A percentile compares a stretch with the other conserved stretches of the same genome.
phyloP scores from a whole-genome alignment of 2,329 filamentous ascomycete genomes.

The Fonsecaea pedrosoi region DNA sequence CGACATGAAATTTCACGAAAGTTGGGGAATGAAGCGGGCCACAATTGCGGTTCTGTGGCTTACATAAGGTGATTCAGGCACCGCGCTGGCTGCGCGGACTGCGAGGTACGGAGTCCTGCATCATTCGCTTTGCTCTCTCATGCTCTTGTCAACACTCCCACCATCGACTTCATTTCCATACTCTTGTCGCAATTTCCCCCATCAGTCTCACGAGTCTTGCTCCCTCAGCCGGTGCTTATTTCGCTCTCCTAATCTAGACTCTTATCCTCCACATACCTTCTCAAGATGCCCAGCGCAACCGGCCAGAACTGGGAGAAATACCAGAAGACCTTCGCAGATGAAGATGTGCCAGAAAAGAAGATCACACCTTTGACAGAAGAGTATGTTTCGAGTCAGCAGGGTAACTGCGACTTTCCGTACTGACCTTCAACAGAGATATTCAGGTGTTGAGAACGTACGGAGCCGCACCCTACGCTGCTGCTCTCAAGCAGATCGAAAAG shows the following conservation, averaged over 20 bases:
- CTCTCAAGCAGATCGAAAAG: conserved; percentile 96
- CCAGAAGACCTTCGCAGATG: conserved; percentile 94
- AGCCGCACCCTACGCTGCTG: conserved; percentile 90
- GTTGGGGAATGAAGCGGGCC: conserved; percentile 19
- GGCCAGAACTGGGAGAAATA: conserved; percentile 98
- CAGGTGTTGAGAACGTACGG: conserved; percentile 99
- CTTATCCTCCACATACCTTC: conserved; percentile 1
- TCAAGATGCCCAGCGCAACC: conserved; percentile 84
- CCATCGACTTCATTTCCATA: conserved; percentile 23
- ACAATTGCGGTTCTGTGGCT: conserved; percentile 9
- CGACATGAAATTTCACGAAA: conserved; percentile 26
- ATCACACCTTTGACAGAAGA: conserved; percentile 96
- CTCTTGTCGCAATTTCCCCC: background rate
- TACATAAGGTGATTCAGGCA: conserved; percentile 23
- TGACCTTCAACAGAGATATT: conserved; percentile 75
- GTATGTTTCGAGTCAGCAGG: conserved; percentile 61
- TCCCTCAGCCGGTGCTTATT: background rate
- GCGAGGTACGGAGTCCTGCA: conserved; percentile 28
- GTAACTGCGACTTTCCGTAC: conserved; percentile 36
- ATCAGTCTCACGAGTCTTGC: conserved; percentile 6
- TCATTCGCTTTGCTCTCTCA: conserved; percentile 6
- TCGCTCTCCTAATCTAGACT: background rate
- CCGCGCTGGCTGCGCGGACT: conserved; percentile 21
- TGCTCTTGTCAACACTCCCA: conserved; percentile 22
- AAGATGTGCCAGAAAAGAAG: conserved; percentile 99